phyloP scores from a whole-genome alignment of 73 alveolate genomes.

The Strombidium stylifer region DNA sequence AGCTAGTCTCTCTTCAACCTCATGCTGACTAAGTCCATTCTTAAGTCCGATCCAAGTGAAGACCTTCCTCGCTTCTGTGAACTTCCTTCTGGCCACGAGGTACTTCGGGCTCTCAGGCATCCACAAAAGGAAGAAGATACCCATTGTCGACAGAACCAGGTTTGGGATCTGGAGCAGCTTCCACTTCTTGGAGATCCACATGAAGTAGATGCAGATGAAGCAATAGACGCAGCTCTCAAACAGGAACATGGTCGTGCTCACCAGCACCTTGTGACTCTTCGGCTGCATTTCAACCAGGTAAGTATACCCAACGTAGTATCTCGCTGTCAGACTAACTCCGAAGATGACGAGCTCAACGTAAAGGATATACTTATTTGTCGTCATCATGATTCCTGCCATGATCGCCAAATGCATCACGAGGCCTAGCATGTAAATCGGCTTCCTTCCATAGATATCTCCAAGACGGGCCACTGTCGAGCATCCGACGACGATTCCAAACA shows the following conservation, averaged over 20 bases:
- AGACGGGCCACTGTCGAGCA: constrained; percentile 24
- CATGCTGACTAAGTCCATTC: constrained; percentile 12
- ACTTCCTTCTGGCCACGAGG: constrained; percentile 20
- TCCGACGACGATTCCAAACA: constrained; percentile 35
- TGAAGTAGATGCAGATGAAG: constrained; percentile 12
- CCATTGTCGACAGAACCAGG: constrained; percentile 6
- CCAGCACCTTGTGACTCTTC: background rate
- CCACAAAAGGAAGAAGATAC: background rate
- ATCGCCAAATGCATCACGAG: background rate
- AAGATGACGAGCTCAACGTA: too few relatives aligned
- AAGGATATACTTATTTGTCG: constrained; percentile 3
- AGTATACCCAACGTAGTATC: constrained; percentile 23
- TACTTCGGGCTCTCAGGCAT: constrained; percentile 62
- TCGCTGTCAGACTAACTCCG: constrained; percentile 15
- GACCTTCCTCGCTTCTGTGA: constrained; percentile 20
- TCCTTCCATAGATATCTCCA: constrained; percentile 51
- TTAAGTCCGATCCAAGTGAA: constrained; percentile 13
- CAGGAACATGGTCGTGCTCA: constrained; percentile 25
- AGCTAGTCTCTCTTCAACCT: background rate
- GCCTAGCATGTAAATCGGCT: constrained; percentile 12
- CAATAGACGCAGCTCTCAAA: constrained; percentile 18
- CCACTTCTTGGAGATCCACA: constrained; percentile 34
- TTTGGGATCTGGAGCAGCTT: constrained; percentile 4
- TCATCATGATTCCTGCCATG: background rate
- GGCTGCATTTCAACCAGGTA: constrained; percentile 40